Evolutionary conservation across 192 early-diverging fungal genomes (phyloP).

Genomic region (Entophlyctis helioformis): DNA sequence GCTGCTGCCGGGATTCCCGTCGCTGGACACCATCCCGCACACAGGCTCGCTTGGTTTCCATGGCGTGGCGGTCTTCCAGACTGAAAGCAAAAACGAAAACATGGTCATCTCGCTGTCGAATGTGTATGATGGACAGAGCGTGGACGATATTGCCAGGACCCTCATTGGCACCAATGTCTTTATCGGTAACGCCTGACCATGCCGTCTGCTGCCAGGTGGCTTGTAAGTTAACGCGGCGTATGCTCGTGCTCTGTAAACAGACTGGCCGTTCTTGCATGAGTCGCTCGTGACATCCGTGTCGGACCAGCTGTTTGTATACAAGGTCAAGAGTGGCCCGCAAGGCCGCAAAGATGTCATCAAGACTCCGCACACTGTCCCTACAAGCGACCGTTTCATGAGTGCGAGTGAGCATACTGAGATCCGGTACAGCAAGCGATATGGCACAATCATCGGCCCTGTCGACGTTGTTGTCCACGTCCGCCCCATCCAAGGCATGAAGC

Average conservation of each 20-base stretch:
- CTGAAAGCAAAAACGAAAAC: conserved; percentile 64
- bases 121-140: conserved; percentile 29
- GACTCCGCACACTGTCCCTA: conserved; percentile 23
- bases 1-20: conserved; percentile 77
- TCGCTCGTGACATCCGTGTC: conserved; percentile 60
- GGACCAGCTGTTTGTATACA: conserved; percentile 54
- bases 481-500: conserved; percentile 51
- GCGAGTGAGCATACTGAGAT: conserved; percentile 44
- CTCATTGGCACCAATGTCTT: conserved; percentile 49
- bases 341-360: conserved; percentile 17
- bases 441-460: conserved; percentile 54
- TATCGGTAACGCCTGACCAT: conserved; percentile 27
- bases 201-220: no score
- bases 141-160: conserved; percentile 41
- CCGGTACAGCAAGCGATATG: conserved; percentile 59
- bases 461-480: conserved; percentile 45
- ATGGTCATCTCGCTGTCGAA: conserved; percentile 55
- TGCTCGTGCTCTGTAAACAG: conserved; percentile 15
- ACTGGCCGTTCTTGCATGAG: conserved; percentile 85
- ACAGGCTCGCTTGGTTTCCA: conserved; percentile 58
- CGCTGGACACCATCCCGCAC: conserved; percentile 68
- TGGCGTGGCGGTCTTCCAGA: conserved; percentile 76
- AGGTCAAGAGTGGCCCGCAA: conserved; percentile 18
- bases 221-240: no score
- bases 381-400: conserved; percentile 41